phyloP scores from a whole-genome alignment of 768 basidiomycete species.

The Lepiota brunneoincarnata region DNA sequence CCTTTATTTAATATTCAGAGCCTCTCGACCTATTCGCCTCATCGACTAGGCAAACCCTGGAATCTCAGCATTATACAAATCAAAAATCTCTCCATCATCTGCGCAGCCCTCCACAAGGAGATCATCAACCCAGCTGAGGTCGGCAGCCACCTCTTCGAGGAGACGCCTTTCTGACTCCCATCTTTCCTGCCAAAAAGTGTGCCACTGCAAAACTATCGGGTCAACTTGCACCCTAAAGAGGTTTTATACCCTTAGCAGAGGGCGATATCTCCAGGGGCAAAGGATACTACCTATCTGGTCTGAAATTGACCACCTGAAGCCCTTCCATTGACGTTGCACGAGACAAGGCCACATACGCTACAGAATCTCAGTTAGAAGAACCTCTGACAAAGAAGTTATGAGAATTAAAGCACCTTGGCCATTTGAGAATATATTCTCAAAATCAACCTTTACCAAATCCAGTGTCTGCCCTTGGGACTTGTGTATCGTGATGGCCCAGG shows the following conservation, averaged over 20 bases:
- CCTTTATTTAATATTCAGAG: no score
- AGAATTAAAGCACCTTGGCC: slow-evolving; percentile 54
- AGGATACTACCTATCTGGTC: slow-evolving; percentile 46
- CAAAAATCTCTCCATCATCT: not conserved
- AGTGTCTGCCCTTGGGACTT: slow-evolving; percentile 90
- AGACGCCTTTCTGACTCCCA: not conserved
- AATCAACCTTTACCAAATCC: slow-evolving; percentile 76
- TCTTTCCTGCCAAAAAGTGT: slow-evolving; percentile 1
- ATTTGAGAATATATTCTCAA: slow-evolving; percentile 70
- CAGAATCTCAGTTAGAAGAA: not conserved
- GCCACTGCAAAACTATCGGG: slow-evolving; percentile 13
- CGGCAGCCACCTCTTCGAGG: not conserved
- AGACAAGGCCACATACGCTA: slow-evolving; percentile 72
- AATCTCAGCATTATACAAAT: not conserved
- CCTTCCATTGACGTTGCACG: slow-evolving; percentile 62
- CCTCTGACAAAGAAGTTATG: not conserved
- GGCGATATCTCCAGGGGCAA: not conserved
- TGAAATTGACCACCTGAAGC: slow-evolving; percentile 61
- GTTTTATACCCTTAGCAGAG: not conserved
- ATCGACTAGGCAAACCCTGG: not conserved
- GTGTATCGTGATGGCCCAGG: slow-evolving; percentile 86
- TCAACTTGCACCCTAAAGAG: slow-evolving; percentile 8
- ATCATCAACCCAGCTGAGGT: not conserved
- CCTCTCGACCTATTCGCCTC: no score
- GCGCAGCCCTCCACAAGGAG: not conserved